Base-by-base conservation (phyloP, 2,329 filamentous ascomycete genomes). In the Dactylellina sp. region DNA sequence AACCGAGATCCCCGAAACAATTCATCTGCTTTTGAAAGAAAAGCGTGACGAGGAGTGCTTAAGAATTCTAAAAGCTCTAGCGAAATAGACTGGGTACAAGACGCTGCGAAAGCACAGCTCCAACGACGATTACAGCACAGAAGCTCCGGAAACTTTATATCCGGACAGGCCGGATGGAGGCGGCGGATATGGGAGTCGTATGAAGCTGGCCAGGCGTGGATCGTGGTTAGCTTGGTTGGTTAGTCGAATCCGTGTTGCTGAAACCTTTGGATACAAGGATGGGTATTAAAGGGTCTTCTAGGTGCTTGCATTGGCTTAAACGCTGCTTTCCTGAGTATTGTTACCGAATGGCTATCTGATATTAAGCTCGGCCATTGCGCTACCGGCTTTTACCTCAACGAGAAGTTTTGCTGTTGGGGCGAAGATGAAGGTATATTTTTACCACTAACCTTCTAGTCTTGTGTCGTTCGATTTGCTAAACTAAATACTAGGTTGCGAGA, bases 321-420 rank as follows among this genome's bases (percentile, higher is more conserved):
- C 80, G 94, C 95, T 14, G 95, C 92, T 0, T 89, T 97, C 71
- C 83, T 99, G 72, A 98, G 96, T 80, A 98, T 99, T 77, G 87
- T 96, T 46, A 98, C 94, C 7, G 95, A 99, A 82, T 99, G 95
- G 94, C 84, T 99, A 75, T 91, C 92, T 37, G 95, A 99, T 82
- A 89, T 97, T 80, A 99, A 98, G 84, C 84, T 94, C 79, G 95
- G 95, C n/a, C 89, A 97, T 82, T 99, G 95, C 84, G 91, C 89
- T 11, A 97, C 93, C 7, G 94, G 89, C 1, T 99, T 98, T 81
- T 99, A 99, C 80, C 85, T 99, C 68, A 99, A 99, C 81, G 92
- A 98, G 84, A 90, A 88, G 80, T 99, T 99, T 81, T 99, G 95
- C 82, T 99, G 95, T 81, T 99, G 93, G 93, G 95, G 95, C 39